Conservation (phyloP, 805 yeast genomes). For the Soucietia sequanensis region DNA sequence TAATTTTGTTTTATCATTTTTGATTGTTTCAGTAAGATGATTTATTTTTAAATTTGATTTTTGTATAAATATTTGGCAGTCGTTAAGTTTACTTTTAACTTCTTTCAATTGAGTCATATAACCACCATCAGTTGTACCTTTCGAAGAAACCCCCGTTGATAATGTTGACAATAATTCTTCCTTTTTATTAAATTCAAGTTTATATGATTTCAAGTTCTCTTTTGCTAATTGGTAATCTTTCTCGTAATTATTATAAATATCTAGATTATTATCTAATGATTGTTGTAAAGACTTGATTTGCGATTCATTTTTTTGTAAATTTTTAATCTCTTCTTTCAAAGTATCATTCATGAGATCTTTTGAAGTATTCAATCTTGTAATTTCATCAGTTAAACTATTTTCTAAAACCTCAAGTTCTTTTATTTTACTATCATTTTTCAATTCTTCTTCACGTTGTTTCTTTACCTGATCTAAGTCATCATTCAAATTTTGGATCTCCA, state of each 20-base stretch:
- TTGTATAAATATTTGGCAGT: constrained; percentile 54
- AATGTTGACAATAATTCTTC: constrained; percentile 80
- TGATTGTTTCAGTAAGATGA: constrained; percentile 54
- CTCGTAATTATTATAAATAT: constrained; percentile 41
- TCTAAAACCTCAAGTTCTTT: constrained; percentile 61
- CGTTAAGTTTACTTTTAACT: constrained; percentile 54
- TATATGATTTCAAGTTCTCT: constrained; percentile 41
- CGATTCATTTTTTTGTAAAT: constrained; percentile 27
- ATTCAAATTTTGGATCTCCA: constrained; percentile 58
- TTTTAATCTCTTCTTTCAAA: constrained; percentile 50
- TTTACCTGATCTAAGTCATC: constrained; percentile 60
- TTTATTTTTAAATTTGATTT: constrained; percentile 58
- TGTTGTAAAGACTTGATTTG: constrained; percentile 33
- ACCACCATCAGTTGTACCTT: constrained; percentile 74
- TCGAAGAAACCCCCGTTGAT: constrained; percentile 86
- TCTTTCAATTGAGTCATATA: constrained; percentile 69
- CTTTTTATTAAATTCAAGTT: constrained; percentile 51
- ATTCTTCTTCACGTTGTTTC: constrained; percentile 52
- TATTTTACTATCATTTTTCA: constrained; percentile 57
- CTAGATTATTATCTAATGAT: constrained; percentile 33
- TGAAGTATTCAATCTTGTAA: constrained; percentile 68
- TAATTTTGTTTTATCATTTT: constrained; percentile 48
- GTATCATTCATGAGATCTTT: constrained; percentile 57
- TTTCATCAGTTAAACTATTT: constrained; percentile 53
- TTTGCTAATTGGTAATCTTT: constrained; percentile 45